These are phyloP conservation scores for Saprolegnia parasitica DNA, from an alignment of 352 stramenopile species.

Conservation along the genomic window DNA sequence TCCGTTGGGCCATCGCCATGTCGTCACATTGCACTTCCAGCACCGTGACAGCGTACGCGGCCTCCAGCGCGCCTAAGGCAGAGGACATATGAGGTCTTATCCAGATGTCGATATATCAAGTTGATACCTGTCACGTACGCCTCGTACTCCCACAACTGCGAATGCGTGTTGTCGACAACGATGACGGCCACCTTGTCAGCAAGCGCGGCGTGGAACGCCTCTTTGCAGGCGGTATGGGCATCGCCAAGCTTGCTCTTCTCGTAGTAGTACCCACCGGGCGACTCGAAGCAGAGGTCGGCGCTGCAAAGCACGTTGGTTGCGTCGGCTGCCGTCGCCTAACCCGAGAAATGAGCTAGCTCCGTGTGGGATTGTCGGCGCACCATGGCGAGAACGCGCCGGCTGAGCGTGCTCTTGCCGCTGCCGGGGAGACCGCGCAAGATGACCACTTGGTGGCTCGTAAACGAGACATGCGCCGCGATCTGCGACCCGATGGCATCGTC, in stretches of 20 bases:
- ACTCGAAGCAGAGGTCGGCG: slow-evolving; percentile 17
- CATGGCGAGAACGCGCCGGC: background rate
- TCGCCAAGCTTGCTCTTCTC: background rate
- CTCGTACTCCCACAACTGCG: slow-evolving; percentile 17
- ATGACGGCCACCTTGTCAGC: background rate
- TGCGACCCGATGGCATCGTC: background rate
- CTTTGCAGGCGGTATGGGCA: slow-evolving; percentile 7
- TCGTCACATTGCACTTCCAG: slow-evolving; percentile 9
- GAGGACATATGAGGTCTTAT: no score
- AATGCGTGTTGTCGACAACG: slow-evolving; percentile 28
- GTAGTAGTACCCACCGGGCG: background rate
- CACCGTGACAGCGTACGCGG: background rate
- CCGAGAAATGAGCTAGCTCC: background rate
- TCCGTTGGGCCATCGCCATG: background rate
- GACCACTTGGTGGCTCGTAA: background rate
- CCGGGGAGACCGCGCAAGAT: slow-evolving; percentile 17
- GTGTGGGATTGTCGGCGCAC: background rate
- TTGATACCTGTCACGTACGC: background rate
- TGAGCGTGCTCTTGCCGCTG: slow-evolving; percentile 18
- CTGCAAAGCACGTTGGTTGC: slow-evolving; percentile 5
- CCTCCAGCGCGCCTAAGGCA: background rate
- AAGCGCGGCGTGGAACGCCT: background rate
- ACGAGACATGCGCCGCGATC: background rate
- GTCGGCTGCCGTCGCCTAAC: background rate
- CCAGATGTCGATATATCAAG: background rate